Base-by-base conservation (phyloP, 1,139 yeast genomes). In the Protomyces macrosporus region DNA sequence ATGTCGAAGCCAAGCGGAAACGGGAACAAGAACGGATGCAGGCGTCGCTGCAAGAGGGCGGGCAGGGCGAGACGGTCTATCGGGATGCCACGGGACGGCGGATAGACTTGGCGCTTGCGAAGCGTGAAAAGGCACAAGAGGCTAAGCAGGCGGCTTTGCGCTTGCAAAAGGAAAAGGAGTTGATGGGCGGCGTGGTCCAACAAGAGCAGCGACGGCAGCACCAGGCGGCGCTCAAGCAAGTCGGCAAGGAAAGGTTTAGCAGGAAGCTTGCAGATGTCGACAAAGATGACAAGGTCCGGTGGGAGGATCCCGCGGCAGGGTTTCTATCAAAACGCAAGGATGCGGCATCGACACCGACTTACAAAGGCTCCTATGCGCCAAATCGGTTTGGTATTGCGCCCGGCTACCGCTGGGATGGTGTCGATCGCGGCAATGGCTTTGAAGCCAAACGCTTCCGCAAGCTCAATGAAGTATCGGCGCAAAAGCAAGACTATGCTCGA, bases 391-490 rank as follows among this genome's bases (percentile, higher is more conserved):
- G 81, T 3, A 85, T 91, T 23, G 76, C 77, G 4, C 96, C 97
- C 0, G 97, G 98, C 0, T 78, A 79, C 68, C 78, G 89, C 65
- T 91, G 98, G 98, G 98, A 91, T 73, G 98, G 98, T 0, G 85
- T 90, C 0, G 95, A 90, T 74, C 77, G 98, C 66, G 84, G 95
- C 0, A 91, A 87, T 72, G 97, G 97, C n/a, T 91, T 88, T 74
- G 98, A 91, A 72, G 77, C 77, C 58, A 77, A 80, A 67, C 81
- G 88, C 79, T 79, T 88, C 71, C 77, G 81, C 48, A 82, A 80
- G 67, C 82, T 83, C 64, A 79, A 77, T 39, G 86, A 84, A 60
- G 32, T 48, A 34, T 16, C 23, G 6, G 50, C 30, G 14, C 36
- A 39, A 14, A 50, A 54, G 57, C 14, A 45, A 30, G 62, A 60